A percentile compares a stretch with the other conserved stretches of the same genome.
Conservation (phyloP, 2,329 filamentous ascomycete genomes). For the Simplicillium aogashimaense region DNA sequence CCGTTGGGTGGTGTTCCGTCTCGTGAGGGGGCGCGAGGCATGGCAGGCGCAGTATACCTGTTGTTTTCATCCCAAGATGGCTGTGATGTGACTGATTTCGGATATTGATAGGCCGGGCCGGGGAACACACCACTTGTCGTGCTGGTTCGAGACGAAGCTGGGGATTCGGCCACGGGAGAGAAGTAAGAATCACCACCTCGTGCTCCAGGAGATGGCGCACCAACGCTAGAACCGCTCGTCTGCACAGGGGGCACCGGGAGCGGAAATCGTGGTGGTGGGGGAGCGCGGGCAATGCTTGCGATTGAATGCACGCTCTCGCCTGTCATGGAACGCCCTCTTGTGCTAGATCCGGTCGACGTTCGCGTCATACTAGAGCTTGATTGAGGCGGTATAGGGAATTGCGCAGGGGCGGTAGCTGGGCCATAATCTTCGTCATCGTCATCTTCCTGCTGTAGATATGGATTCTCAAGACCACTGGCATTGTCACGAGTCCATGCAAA, state of each 20-base stretch:
- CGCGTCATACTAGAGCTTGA: slow-evolving; percentile 16
- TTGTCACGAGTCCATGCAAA: slow-evolving; percentile 73
- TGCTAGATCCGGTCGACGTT: slow-evolving; percentile 58
- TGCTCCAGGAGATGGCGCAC: slow-evolving; percentile 48
- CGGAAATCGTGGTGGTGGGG: slow-evolving; percentile 62
- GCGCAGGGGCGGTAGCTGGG: slow-evolving; percentile 23
- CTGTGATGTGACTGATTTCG: slow-evolving; percentile 49
- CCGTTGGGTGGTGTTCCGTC: slow-evolving; percentile 60
- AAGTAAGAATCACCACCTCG: slow-evolving; percentile 79
- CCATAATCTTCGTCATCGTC: slow-evolving; percentile 50
- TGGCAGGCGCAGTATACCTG: slow-evolving; percentile 80
- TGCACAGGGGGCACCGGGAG: slow-evolving; percentile 56
- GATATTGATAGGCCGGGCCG: slow-evolving; percentile 52
- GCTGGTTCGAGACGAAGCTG: slow-evolving; percentile 65
- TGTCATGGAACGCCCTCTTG: slow-evolving; percentile 69
- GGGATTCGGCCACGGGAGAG: slow-evolving; percentile 74
- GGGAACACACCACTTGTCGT: slow-evolving; percentile 64
- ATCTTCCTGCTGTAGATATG: slow-evolving; percentile 59
- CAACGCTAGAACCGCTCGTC: slow-evolving; percentile 28
- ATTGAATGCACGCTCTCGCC: slow-evolving; percentile 56
- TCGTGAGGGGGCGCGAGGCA: slow-evolving; percentile 70
- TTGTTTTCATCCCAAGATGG: slow-evolving; percentile 65
- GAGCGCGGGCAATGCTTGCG: slow-evolving; percentile 42
- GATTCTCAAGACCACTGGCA: slow-evolving; percentile 62
- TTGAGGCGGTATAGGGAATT: slow-evolving; percentile 20